Percentiles rank a stretch among this genome's conserved stretches.
Evolutionary conservation across 257 asterid species (phyloP).

Genomic region (Euphrasia confusa): DNA sequence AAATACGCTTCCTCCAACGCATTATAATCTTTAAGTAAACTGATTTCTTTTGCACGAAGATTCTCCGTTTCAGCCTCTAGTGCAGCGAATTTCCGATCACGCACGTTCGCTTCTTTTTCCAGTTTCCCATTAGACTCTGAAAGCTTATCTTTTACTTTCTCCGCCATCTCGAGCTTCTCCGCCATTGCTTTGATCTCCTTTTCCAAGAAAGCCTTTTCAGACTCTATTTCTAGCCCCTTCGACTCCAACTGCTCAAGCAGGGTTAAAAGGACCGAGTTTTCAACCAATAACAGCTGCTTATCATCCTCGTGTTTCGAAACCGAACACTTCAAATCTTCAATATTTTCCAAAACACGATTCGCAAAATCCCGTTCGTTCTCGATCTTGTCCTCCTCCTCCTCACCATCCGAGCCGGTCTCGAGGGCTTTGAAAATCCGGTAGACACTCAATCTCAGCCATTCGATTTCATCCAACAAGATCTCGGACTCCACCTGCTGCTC

Average conservation of each 20-base stretch:
- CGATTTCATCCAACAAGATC: slow-evolving; percentile 69
- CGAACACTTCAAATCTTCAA: slow-evolving; percentile 54
- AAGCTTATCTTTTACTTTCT: slow-evolving; percentile 48
- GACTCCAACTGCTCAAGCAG: slow-evolving; percentile 65
- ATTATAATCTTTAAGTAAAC: slow-evolving; percentile 38
- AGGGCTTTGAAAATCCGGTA: slow-evolving; percentile 64
- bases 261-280: slow-evolving; percentile 71
- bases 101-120: slow-evolving; percentile 37
- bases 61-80: slow-evolving; percentile 54
- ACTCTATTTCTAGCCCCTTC: slow-evolving; percentile 54
- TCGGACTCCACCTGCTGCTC: slow-evolving; percentile 95
- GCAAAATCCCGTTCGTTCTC: slow-evolving; percentile 56
- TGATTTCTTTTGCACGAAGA: slow-evolving; percentile 40
- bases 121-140: slow-evolving; percentile 44
- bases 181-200: slow-evolving; percentile 42
- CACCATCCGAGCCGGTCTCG: slow-evolving; percentile 26
- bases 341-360: slow-evolving; percentile 43
- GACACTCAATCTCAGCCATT: slow-evolving; percentile 61
- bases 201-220: slow-evolving; percentile 47
- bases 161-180: slow-evolving; percentile 37
- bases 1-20: slow-evolving; percentile 40
- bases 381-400: slow-evolving; percentile 38
- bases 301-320: slow-evolving; percentile 51
- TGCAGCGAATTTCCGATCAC: slow-evolving; percentile 32
- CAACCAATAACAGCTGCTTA: slow-evolving; percentile 58